A percentile compares a stretch with the other conserved stretches of the same genome.
Evolutionary conservation across 257 asterid species (phyloP).

Genomic region (Voacanga thouarsii): DNA sequence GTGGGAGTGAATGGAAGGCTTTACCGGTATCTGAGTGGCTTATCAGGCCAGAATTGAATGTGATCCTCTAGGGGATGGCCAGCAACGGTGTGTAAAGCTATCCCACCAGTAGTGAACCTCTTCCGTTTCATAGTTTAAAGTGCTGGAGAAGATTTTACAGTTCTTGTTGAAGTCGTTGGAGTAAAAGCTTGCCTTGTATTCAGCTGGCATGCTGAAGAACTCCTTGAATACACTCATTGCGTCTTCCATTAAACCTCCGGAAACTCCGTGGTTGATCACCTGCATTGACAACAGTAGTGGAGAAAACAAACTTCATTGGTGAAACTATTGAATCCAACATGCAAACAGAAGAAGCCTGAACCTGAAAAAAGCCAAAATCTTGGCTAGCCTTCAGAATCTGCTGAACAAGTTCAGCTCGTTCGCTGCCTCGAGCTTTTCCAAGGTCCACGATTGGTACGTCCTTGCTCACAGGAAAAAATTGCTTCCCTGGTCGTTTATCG

Average conservation of each 20-base stretch:
- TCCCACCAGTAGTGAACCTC: slow-evolving; percentile 63
- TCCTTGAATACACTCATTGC: slow-evolving; percentile 43
- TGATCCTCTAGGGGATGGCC: slow-evolving; percentile 51
- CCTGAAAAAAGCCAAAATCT: slow-evolving; percentile 66
- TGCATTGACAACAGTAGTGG: slow-evolving; percentile 1
- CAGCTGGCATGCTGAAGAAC: slow-evolving; percentile 39
- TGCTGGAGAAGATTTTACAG: slow-evolving; percentile 57
- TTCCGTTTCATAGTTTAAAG: slow-evolving; percentile 42
- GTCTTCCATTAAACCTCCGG: slow-evolving; percentile 37
- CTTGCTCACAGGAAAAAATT: slow-evolving; percentile 26
- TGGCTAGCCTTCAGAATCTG: slow-evolving; percentile 43
- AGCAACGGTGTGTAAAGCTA: slow-evolving; percentile 52
- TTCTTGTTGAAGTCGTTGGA: slow-evolving; percentile 25
- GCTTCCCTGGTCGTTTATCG: slow-evolving; percentile 47
- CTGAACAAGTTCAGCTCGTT: slow-evolving; percentile 24
- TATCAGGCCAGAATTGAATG: slow-evolving; percentile 47
- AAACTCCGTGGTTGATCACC: slow-evolving; percentile 62
- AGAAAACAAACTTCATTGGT: not conserved
- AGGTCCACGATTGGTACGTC: slow-evolving; percentile 48
- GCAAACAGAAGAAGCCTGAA: not conserved
- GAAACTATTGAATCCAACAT: no score
- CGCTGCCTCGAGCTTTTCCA: slow-evolving; percentile 5
- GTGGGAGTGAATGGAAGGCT: not conserved
- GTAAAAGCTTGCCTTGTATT: slow-evolving; percentile 37
- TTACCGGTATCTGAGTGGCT: slow-evolving; percentile 42